Conservation (phyloP, 257 asterid genomes). For the Nicotiana otophora region DNA sequence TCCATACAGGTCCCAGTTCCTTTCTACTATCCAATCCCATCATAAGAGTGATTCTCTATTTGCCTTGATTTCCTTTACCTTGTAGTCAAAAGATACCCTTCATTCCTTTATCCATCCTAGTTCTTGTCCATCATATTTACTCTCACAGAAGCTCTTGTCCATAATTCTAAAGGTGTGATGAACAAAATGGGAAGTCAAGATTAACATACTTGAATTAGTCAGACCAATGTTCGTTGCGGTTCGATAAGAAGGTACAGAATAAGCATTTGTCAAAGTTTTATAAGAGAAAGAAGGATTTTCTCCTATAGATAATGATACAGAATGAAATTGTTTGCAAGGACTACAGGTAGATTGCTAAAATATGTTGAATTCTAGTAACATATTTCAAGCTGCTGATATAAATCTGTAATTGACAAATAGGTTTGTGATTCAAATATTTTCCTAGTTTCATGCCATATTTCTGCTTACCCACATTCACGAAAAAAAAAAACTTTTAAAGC, state of each 20-base stretch:
- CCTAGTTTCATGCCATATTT: not conserved
- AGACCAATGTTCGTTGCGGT: not conserved
- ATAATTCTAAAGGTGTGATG: not conserved
- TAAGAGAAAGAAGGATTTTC: conserved; percentile 1
- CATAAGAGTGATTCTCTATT: not conserved
- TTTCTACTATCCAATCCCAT: not conserved
- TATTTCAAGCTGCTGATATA: not conserved
- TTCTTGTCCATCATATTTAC: not conserved
- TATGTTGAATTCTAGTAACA: not conserved
- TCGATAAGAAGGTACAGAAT: not conserved
- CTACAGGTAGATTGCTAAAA: not conserved
- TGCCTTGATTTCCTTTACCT: not conserved
- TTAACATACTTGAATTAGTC: not conserved
- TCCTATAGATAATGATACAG: not conserved
- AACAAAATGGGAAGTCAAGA: not conserved
- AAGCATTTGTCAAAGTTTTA: not conserved
- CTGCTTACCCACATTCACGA: not conserved
- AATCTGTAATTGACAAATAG: not conserved
- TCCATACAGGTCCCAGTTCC: not conserved
- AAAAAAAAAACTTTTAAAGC: not conserved
- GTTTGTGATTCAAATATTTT: not conserved
- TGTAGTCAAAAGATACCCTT: not conserved
- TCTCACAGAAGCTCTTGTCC: not conserved
- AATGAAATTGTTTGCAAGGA: not conserved
- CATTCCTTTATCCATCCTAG: not conserved